Evolutionary conservation across 2,329 filamentous ascomycete species (phyloP).

Genomic region (Fusarium sp.): DNA sequence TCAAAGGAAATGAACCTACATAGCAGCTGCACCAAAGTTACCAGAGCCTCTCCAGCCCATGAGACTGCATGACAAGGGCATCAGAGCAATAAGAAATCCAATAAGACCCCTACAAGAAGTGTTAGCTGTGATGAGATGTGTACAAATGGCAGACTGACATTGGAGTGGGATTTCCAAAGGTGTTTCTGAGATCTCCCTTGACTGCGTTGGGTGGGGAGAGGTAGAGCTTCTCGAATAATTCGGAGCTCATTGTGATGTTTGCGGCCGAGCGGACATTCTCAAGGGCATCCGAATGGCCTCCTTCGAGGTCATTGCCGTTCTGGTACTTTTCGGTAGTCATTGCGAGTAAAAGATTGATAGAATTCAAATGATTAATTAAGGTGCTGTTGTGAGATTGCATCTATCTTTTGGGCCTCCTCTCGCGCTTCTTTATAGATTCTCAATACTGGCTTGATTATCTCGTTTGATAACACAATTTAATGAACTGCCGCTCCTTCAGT

Average conservation of each 20-base stretch:
- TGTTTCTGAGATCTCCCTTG: constrained; percentile 64
- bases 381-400: background rate
- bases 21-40: constrained; percentile 59
- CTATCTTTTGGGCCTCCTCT: too few species aligned
- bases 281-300: background rate
- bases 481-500: background rate
- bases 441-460: background rate
- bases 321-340: background rate
- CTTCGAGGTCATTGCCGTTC: constrained; percentile 1
- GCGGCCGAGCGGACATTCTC: constrained; percentile 38
- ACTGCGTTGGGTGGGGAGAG: constrained; percentile 64
- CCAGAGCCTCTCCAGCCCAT: constrained; percentile 68
- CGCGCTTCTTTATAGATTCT: background rate
- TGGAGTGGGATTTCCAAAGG: constrained; percentile 71
- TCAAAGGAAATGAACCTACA: constrained; percentile 54
- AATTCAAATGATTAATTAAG: background rate
- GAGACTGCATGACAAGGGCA: constrained; percentile 62
- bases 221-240: constrained; percentile 72
- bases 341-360: too few species aligned
- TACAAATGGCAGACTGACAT: constrained; percentile 52
- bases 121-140: background rate
- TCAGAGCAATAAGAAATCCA: constrained; percentile 63
- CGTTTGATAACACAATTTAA: background rate
- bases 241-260: constrained; percentile 63
- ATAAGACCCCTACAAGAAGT: constrained; percentile 57